Evolutionary conservation across 2,329 filamentous ascomycete genomes (phyloP), one percentile per base, ranked within the genome.

Genomic region (Apiospora marii): DNA sequence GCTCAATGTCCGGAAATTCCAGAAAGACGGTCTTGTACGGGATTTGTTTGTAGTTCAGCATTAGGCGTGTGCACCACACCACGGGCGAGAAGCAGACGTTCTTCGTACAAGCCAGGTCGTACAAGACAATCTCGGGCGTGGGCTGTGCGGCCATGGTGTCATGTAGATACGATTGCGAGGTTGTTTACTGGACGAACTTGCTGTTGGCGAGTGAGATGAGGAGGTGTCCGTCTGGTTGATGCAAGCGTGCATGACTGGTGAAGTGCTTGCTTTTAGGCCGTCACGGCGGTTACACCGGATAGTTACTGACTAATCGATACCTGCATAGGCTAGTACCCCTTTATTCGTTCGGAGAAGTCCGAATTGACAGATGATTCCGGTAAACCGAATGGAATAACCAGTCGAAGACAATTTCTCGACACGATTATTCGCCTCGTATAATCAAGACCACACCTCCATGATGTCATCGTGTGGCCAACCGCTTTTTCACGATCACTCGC

Each of bases 21-120:
- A 85, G 79, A 70, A 84, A 85, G 71, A 83, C 68, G 10, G 83
- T 84, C 53, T 69, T 78, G 75, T 84, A 85, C 24, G 83, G 78
- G 41, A 85, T 81, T 1, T 78, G 68, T 76, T 85, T 85, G 70
- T 84, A 85, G 74, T 84, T 85, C 24, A 85, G 82, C 78, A 85
- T 81, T 27, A 85, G 76, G 71, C 84, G 83, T 74, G 84, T 84
- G 69, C 82, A 81, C 83, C 83, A 85, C 72, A 83, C 82, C 49
- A 75, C 75, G 4, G 83, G 83, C 53, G 83, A 85, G 77, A 85
- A 84, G 76, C 83, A 84, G 73, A 81, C 75, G 70, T 80, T 78
- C 74, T 84, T 82, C 72, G 77, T 82, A 75, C 80, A 81, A 71
- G 82, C 83, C 70, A 84, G 77, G 75, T 85, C 83, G 72, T 84